Evolutionary conservation across 441 rosid genomes (phyloP), one percentile per base, ranked within the genome.

Genomic region (Populus hybrid): DNA sequence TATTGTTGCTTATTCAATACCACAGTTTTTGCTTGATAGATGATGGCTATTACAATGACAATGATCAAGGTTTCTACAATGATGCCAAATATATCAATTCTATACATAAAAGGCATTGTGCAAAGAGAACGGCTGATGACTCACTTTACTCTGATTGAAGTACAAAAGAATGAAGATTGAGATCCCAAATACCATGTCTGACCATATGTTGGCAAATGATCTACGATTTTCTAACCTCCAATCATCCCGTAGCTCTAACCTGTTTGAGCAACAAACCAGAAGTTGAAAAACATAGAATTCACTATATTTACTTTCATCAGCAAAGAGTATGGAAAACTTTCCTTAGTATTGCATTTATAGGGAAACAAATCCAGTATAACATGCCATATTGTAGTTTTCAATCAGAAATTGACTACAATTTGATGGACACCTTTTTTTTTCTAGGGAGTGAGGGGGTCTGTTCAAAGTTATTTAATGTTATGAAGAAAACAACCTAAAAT

Each of bases 161-260:
- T 83, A 93, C 80, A 94, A 84, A 85, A 96, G 85, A 84, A 90
- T 35, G 79, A 92, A 96, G 74, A 91, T 73, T 14, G 99, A 86
- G 82, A 96, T 78, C 85, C 98, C 98, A 79, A 95, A 95, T 65
- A 90, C 89, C 92, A 87, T 90, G 80, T 95, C 97, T 6, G 97
- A 94, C 97, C 93, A 95, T 83, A 95, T 90, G 85, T 92, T 95
- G 75, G 97, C 98, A 88, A 94, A 96, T 79, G 97, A 89, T 84
- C 80, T 90, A 74, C 96, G 90, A 82, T 96, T 96, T 82, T 93
- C 97, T 85, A 94, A 81, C 83, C 97, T 90, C 91, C 88, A 87
- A 73, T 95, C 93, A 30, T 95, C 99, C 76, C 90, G 86, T 81
- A 95, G 82, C 85, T 94, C 95, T 85, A 95, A 89, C 83, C 98